Evolutionary conservation across 1,139 yeast genomes (phyloP).

Genomic region (Yamadazyma spencermartinsiae): DNA sequence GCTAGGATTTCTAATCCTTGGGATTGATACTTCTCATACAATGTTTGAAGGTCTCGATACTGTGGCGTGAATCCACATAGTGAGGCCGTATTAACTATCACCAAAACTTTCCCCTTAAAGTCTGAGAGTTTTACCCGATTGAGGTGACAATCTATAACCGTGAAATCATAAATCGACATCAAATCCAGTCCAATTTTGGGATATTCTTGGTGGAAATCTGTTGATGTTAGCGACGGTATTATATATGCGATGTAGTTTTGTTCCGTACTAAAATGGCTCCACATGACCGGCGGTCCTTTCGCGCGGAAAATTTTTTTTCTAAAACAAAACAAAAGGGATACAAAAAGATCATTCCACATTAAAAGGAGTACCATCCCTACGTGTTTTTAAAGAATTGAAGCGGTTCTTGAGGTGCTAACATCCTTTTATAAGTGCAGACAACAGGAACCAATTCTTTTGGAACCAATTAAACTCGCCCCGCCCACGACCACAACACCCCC

Average conservation of each 20-base stretch:
- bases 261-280: too few species aligned
- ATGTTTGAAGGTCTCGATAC: slow-evolving; percentile 32
- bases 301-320: slow-evolving; percentile 1
- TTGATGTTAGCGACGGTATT: too few species aligned
- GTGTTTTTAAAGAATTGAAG: too few species aligned
- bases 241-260: too few species aligned
- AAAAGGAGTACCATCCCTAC: not conserved
- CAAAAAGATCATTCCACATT: not conserved
- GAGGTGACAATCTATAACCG: slow-evolving; percentile 7
- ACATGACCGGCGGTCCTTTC: too few species aligned
- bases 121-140: slow-evolving; percentile 7
- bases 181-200: not conserved
- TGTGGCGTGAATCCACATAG: slow-evolving; percentile 49
- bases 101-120: slow-evolving; percentile 34
- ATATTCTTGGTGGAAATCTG: not conserved
- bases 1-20: slow-evolving; percentile 38
- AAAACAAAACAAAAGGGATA: not conserved
- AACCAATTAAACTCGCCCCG: too few species aligned
- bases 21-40: slow-evolving; percentile 32
- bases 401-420: too few species aligned
- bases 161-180: slow-evolving; percentile 7
- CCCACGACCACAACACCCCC: too few species aligned
- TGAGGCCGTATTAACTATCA: slow-evolving; percentile 47
- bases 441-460: too few species aligned
- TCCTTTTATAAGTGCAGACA: too few species aligned